phyloP scores from a whole-genome alignment of 2,329 filamentous ascomycete species.

The Penicillium sp. region DNA sequence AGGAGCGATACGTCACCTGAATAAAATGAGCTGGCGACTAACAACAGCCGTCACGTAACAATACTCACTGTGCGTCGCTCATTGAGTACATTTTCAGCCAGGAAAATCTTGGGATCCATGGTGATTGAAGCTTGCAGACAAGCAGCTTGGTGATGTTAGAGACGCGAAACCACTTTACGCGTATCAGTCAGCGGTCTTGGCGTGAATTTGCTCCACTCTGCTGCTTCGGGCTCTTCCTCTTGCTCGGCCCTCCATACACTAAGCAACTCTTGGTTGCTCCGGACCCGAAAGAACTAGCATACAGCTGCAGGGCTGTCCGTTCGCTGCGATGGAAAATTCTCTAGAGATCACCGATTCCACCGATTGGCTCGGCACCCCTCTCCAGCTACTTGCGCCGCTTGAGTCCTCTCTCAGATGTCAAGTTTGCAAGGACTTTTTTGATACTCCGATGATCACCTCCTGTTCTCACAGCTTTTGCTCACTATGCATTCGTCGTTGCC shows the following conservation, averaged over 20 bases:
- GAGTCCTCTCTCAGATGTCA: conserved; percentile 90
- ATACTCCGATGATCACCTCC: conserved; percentile 89
- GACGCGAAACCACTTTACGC: conserved; percentile 43
- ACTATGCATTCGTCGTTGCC: conserved; percentile 83
- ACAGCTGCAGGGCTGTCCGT: not conserved
- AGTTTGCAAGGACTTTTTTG: conserved; percentile 97
- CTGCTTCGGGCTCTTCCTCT: conserved; percentile 6
- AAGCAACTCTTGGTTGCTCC: not conserved
- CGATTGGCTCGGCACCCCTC: conserved; percentile 51
- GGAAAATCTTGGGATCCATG: conserved; percentile 67
- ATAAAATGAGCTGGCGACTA: not conserved
- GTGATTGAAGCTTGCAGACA: conserved; percentile 15
- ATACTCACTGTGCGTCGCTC: conserved; percentile 69
- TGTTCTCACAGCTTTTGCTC: conserved; percentile 98
- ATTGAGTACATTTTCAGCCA: conserved; percentile 73
- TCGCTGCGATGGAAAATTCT: conserved; percentile 32
- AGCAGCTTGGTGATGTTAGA: conserved; percentile 17
- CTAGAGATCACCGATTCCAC: conserved; percentile 47
- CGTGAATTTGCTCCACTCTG: conserved; percentile 16
- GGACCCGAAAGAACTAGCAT: not conserved
- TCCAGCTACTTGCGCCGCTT: conserved; percentile 51
- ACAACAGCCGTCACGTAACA: not conserved
- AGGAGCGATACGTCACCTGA: conserved; percentile 80
- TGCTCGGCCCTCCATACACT: not conserved
- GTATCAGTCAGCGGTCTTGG: conserved; percentile 45